A percentile compares a stretch with the other conserved stretches of the same genome.
Conservation (phyloP, 352 stramenopile species). For the Phytopythium aichiense region DNA sequence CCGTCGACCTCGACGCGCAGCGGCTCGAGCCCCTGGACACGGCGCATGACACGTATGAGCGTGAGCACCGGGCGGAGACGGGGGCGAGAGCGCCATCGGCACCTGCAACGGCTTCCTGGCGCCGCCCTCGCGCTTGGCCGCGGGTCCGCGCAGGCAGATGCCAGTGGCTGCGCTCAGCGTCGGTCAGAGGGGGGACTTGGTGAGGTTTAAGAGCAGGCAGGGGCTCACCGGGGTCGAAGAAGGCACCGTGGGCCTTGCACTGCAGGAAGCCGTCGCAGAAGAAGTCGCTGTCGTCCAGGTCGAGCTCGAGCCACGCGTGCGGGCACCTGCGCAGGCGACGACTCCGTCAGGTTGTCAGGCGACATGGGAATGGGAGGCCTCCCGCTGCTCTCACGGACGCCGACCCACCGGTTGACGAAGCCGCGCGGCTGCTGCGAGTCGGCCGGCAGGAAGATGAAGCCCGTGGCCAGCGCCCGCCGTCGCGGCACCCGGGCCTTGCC, state of each 20-base stretch:
- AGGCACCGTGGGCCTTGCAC: slow-evolving; percentile 77
- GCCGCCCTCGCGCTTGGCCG: slow-evolving; percentile 26
- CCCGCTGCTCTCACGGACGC: no score
- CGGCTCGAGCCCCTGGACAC: slow-evolving; percentile 26
- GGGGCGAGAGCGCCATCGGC: neutral
- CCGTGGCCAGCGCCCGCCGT: slow-evolving; percentile 34
- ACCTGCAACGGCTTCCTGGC: slow-evolving; percentile 13
- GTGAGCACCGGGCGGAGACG: neutral
- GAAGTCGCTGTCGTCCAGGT: slow-evolving; percentile 80
- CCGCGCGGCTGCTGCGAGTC: slow-evolving; percentile 35
- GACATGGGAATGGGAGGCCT: no score
- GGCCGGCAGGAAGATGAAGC: slow-evolving; percentile 63
- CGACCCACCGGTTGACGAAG: slow-evolving; percentile 47
- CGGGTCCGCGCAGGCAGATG: slow-evolving; percentile 58
- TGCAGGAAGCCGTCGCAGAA: slow-evolving; percentile 75
- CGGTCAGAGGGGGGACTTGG: neutral
- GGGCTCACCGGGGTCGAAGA: slow-evolving; percentile 62
- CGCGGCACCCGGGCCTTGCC: slow-evolving; percentile 8
- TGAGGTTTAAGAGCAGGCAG: neutral
- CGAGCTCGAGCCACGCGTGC: slow-evolving; percentile 67
- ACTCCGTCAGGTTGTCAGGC: no score
- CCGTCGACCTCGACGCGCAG: slow-evolving; percentile 39
- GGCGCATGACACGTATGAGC: neutral
- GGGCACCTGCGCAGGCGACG: slow-evolving; percentile 29
- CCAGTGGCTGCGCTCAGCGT: slow-evolving; percentile 27